Evolutionary conservation across 2,329 filamentous ascomycete genomes (phyloP), one percentile per base, ranked within the genome.

Genomic region (Drechslerella dactyloides): DNA sequence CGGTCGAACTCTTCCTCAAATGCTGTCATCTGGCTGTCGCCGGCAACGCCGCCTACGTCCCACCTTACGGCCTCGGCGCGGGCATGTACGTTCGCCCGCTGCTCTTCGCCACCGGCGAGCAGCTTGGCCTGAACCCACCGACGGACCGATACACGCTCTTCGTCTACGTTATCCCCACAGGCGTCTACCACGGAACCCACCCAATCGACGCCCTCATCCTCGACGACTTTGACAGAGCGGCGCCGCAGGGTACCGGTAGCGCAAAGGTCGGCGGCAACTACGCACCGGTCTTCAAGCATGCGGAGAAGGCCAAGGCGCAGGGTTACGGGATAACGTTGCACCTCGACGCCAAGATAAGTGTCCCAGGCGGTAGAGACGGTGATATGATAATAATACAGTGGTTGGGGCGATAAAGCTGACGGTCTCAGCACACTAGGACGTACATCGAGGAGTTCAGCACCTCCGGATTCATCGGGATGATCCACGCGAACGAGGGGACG

Each of bases 231-330:
- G 93, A 97, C 80, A 90, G 93, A 30, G 86, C 93, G 0, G 93
- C 93, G n/a, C 93, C 94, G 0, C 87, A 92, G 76, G 93, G 93
- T 0, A 96, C 90, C 0, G 93, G 93, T 0, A 88, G 87, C 73
- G 93, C 91, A n/a, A 97, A 97, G 82, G 85, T 97, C 1, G 93
- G 94, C 24, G 94, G 93, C 13, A 97, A 97, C 82, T 97, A 97
- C 78, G 93, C 93, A 8, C 93, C 93, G 1, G 93, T 97, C 3
- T 81, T 97, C 77, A 84, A 90, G 63, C 92, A 91, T 84, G 96
- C 90, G 78, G 92, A 96, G 76, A 88, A 85, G 77, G 93, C 94
- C 0, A 83, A 89, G 66, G 82, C 83, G 17, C 85, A 91, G 69
- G 93, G 93, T 33, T 97, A 86, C 78, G 93, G 91, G n/a, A 97